Percentiles rank a stretch among this genome's conserved stretches.
Evolutionary conservation across 768 basidiomycete genomes (phyloP).

Genomic region (Tricholomella constricta): DNA sequence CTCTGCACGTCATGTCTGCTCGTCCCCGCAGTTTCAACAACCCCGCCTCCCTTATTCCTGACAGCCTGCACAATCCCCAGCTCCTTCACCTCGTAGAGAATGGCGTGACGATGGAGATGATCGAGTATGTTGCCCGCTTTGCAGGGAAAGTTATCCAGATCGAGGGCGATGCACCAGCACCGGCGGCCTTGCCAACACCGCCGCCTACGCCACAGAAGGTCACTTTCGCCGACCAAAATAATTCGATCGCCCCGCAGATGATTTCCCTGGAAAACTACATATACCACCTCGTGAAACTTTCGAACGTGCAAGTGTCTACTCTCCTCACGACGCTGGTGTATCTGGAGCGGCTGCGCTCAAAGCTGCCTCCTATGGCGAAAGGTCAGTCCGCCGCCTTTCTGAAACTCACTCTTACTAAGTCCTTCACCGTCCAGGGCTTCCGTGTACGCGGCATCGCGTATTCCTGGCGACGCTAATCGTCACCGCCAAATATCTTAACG

Average conservation of each 20-base stretch:
- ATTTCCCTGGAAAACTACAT: conserved; percentile 87
- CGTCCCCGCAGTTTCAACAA: conserved; percentile 41
- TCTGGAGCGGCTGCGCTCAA: conserved; percentile 81
- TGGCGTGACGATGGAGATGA: conserved; percentile 83
- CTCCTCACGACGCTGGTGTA: conserved; percentile 90
- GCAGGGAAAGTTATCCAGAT: conserved; percentile 75
- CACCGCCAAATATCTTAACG: conserved; percentile 96
- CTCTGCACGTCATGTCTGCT: conserved; percentile 30
- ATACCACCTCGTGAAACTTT: conserved; percentile 70
- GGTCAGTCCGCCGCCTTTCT: conserved; percentile 49
- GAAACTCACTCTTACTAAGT: conserved; percentile 3
- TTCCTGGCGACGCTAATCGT: conserved; percentile 96
- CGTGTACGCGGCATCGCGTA: conserved; percentile 92
- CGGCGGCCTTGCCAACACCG: conserved; percentile 57
- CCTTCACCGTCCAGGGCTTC: conserved; percentile 55
- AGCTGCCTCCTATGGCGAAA: conserved; percentile 81
- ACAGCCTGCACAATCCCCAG: conserved; percentile 74
- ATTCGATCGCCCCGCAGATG: conserved; percentile 30
- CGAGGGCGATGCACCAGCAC: conserved; percentile 48
- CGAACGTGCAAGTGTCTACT: conserved; percentile 89
- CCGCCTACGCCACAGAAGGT: conserved; percentile 65
- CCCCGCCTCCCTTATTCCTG: conserved; percentile 82
- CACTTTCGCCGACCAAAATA: conserved; percentile 33
- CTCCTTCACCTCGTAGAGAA: conserved; percentile 78
- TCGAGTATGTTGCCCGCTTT: conserved; percentile 80